Evolutionary conservation across 179 eudicot genomes (phyloP).

Genomic region (Spinacia oleracea): DNA sequence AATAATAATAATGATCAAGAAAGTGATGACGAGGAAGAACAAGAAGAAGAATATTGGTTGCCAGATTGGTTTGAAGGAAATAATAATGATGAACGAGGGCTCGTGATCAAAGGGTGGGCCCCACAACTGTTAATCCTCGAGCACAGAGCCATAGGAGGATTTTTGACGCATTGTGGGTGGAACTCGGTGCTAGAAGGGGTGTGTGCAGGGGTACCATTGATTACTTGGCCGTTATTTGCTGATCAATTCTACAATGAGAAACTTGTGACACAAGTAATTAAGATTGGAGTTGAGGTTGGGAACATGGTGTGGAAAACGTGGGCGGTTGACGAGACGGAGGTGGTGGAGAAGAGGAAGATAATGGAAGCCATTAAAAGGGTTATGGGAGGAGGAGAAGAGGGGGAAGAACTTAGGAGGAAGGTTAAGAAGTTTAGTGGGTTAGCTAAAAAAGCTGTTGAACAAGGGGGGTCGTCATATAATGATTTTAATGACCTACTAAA

Average conservation of each 20-base stretch:
- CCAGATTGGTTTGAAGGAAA: conserved; percentile 36
- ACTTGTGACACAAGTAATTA: conserved; percentile 42
- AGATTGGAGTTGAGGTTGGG: conserved; percentile 41
- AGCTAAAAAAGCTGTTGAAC: conserved; percentile 39
- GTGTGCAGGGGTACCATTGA: conserved; percentile 37
- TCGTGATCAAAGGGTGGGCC: conserved; percentile 41
- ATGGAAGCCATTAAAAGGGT: conserved; percentile 28
- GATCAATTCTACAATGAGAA: conserved; percentile 53
- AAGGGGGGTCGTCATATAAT: conserved; percentile 41
- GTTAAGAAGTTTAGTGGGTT: conserved; percentile 25
- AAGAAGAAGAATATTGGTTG: conserved; percentile 43
- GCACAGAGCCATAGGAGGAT: conserved; percentile 40
- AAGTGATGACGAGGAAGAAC: neutral
- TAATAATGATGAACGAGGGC: conserved; percentile 13
- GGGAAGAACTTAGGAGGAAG: conserved; percentile 23
- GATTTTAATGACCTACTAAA: conserved; percentile 33
- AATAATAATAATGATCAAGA: neutral
- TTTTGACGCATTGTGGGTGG: conserved; percentile 50
- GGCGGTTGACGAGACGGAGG: conserved; percentile 41
- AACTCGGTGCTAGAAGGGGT: conserved; percentile 46
- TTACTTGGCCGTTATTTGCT: conserved; percentile 49
- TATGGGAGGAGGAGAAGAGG: conserved; percentile 30
- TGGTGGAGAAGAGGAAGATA: conserved; percentile 35
- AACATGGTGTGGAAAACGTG: conserved; percentile 43
- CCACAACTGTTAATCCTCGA: conserved; percentile 41